phyloP scores from a whole-genome alignment of 2,329 filamentous ascomycete species.

The Thelonectria discophora region DNA sequence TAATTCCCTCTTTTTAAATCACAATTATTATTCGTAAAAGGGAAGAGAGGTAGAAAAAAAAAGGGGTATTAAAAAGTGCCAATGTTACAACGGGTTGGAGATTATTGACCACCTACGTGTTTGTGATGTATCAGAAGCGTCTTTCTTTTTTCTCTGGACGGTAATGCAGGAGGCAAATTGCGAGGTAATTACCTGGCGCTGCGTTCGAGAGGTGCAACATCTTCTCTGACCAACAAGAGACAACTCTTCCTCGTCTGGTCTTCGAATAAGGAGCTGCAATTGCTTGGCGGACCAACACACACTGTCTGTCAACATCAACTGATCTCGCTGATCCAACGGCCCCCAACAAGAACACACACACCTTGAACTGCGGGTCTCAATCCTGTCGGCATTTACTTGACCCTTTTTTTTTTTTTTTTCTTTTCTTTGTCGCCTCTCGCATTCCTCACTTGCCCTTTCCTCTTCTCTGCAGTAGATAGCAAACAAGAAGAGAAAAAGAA shows the following conservation, averaged over 20 bases:
- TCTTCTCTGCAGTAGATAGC: neutral
- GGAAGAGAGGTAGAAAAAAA: neutral
- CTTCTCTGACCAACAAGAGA: too few species aligned
- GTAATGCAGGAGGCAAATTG: neutral
- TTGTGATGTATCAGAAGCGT: neutral
- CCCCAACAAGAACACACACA: too few species aligned
- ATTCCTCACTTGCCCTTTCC: slow-evolving; percentile 1
- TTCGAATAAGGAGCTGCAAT: too few species aligned
- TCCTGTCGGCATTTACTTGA: neutral
- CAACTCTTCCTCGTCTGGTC: too few species aligned
- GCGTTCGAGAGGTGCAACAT: too few species aligned
- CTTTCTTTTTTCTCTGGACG: neutral
- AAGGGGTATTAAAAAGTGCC: neutral
- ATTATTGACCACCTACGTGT: neutral
- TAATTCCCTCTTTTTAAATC: neutral
- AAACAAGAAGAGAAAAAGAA: neutral
- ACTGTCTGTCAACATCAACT: too few species aligned
- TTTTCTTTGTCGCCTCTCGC: neutral
- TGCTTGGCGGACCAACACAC: too few species aligned
- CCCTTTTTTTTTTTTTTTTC: too few species aligned
- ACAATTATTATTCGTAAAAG: neutral
- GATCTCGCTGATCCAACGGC: too few species aligned
- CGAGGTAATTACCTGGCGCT: neutral
- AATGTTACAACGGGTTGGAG: neutral
- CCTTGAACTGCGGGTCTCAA: neutral